Evolutionary conservation across 2,329 filamentous ascomycete genomes (phyloP), one percentile per base, ranked within the genome.

Genomic region (Diaporthe vexans): DNA sequence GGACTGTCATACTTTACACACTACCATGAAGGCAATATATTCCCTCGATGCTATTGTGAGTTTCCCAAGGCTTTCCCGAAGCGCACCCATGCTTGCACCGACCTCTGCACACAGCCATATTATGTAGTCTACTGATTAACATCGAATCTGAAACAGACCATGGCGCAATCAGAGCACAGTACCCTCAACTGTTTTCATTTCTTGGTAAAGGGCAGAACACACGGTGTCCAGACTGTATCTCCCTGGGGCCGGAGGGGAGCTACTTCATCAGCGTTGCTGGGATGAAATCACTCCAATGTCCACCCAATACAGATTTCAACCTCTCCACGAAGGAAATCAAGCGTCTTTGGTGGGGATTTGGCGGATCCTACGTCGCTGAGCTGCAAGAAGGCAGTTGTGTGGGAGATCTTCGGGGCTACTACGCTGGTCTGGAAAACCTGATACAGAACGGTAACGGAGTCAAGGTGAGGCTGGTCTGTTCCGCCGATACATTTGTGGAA

Each of bases 11-110:
- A 29, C 24, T 54, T 29, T 54, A 29, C 52, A 10, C 52, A 54
- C n/a, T 54, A 54, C 52, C 52, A 54, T 4, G 24, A 29, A 29
- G 52, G 52, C 5, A 29, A n/a, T 13, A 29, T 54, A 29, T 54
- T 54, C 24, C n/a, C 52, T 29, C 52, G 52, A 54, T 54, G 52
- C 11, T 54, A 54, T 24, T 54, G 52, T 54, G 24, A 54, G 52
- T 54, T 11, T 17, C 9, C 10, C 24, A 13, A 54, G 52, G 3
- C 52, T 19, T 46, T 46, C 13, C 15, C 7, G 1, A 7, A 54
- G n/a, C 13, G 13, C 11, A 1, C 11, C n/a, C 24, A 17, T n/a
- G n/a, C 26, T n/a, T 17, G 15, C 4, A 26, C 5, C 13, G 4
- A 15, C 35, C 26, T 26, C 3, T n/a, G 11, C 11, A 24, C 13